These are phyloP conservation scores for Juglanconis oblonga DNA, from an alignment of 2,329 filamentous ascomycete species.

Conservation along the genomic window DNA sequence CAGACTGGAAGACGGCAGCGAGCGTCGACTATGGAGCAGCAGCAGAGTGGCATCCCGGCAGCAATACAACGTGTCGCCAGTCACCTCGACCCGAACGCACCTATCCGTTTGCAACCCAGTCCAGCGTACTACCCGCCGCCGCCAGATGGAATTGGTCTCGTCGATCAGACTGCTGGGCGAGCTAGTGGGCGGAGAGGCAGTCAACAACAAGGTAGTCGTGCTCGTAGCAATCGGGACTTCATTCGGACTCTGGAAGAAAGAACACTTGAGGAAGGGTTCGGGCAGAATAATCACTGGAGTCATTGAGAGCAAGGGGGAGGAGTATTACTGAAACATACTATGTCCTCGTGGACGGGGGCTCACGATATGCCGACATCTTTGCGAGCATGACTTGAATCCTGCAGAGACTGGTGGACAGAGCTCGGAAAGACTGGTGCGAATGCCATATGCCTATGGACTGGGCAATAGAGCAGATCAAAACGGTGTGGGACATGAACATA, in stretches of 20 bases:
- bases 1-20: constrained; percentile 79
- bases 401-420: too few relatives aligned
- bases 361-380: not conserved
- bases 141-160: constrained; percentile 70
- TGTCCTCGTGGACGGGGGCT: not conserved
- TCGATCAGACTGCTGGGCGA: constrained; percentile 56
- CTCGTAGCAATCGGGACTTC: constrained; percentile 72
- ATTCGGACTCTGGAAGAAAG: constrained; percentile 93
- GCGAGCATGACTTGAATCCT: too few relatives aligned
- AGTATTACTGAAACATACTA: not conserved
- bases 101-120: constrained; percentile 90
- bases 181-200: constrained; percentile 69
- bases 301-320: constrained; percentile 8
- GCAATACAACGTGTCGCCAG: constrained; percentile 93
- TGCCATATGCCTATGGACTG: too few relatives aligned
- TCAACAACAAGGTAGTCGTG: constrained; percentile 55
- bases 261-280: constrained; percentile 85
- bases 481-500: too few relatives aligned
- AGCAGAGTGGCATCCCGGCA: constrained; percentile 86
- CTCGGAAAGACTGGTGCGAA: too few relatives aligned
- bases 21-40: constrained; percentile 94
- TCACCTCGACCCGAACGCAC: constrained; percentile 90
- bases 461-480: too few relatives aligned
- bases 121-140: constrained; percentile 96
- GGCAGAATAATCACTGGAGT: constrained; percentile 19